A percentile compares a stretch with the other conserved stretches of the same genome.
Conservation (phyloP, 495 filamentous ascomycete genomes). For the Poronia punctata region DNA sequence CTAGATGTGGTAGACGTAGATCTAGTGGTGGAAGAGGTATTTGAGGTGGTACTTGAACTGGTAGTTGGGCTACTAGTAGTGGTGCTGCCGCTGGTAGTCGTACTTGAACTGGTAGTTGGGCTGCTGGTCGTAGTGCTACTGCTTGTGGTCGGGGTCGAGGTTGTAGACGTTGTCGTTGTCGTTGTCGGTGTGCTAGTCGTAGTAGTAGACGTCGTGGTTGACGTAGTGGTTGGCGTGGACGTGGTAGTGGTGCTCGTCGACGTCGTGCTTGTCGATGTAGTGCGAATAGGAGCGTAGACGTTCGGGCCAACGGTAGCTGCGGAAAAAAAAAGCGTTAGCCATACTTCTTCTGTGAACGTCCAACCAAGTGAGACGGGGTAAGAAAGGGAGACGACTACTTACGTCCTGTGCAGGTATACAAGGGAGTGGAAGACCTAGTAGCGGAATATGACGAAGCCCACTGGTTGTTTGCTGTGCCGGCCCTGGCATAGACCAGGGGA, state of each 20-base stretch:
- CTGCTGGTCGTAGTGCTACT: neutral
- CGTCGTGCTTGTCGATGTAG: neutral
- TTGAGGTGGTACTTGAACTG: neutral
- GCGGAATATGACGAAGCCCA: neutral
- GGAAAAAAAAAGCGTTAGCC: too few species aligned
- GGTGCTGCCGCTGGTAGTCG: neutral
- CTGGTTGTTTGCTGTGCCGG: neutral
- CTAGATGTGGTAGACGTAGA: neutral
- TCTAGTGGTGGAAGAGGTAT: neutral
- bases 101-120: neutral
- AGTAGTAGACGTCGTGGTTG: neutral
- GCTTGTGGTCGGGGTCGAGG: neutral
- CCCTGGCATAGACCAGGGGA: constrained; percentile 3
- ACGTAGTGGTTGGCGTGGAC: neutral
- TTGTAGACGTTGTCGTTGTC: neutral
- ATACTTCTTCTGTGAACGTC: too few species aligned
- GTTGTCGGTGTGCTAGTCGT: neutral
- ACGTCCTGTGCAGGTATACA: constrained; percentile 3
- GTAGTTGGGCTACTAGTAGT: neutral
- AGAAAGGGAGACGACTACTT: too few species aligned
- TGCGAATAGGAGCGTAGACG: too few species aligned
- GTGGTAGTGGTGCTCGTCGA: neutral
- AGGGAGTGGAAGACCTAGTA: neutral
- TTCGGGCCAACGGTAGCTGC: too few species aligned
- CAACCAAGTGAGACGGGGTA: too few species aligned